Percentiles rank a stretch among this genome's conserved stretches.
phyloP scores from a whole-genome alignment of 257 asterid genomes.

The Penstemon newberryi region DNA sequence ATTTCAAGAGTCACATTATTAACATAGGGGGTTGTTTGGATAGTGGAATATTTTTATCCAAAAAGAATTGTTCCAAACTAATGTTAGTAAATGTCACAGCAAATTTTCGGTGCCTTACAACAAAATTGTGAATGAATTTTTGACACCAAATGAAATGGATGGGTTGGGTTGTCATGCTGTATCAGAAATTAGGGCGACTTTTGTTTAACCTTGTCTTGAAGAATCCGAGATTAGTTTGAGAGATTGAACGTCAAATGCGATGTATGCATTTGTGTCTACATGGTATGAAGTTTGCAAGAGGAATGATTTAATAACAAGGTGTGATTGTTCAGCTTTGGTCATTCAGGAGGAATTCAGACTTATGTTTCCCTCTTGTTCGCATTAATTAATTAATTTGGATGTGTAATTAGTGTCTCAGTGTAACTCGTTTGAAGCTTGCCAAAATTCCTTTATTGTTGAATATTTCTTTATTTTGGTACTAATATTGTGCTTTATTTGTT shows the following conservation, averaged over 20 bases:
- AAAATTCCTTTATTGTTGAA: too few species aligned
- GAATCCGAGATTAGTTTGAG: constrained; percentile 1
- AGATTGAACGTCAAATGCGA: neutral
- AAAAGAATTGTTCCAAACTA: neutral
- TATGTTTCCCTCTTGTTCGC: neutral
- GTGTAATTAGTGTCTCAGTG: too few species aligned
- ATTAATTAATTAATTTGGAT: too few species aligned
- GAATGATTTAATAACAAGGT: neutral
- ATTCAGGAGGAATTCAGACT: neutral
- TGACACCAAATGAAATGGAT: too few species aligned
- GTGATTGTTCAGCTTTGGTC: neutral
- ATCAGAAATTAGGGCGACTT: neutral
- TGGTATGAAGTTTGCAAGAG: neutral
- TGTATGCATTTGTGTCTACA: neutral
- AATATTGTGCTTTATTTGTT: too few species aligned
- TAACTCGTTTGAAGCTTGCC: too few species aligned
- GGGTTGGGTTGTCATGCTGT: too few species aligned
- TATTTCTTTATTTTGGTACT: too few species aligned
- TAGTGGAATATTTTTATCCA: neutral
- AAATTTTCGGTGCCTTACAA: neutral
- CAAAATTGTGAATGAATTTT: too few species aligned
- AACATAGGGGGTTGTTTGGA: neutral
- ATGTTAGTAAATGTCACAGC: neutral
- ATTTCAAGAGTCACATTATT: neutral
- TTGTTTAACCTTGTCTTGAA: neutral